phyloP scores from a whole-genome alignment of 208 protist genomes.

The Spongospora subterranea region DNA sequence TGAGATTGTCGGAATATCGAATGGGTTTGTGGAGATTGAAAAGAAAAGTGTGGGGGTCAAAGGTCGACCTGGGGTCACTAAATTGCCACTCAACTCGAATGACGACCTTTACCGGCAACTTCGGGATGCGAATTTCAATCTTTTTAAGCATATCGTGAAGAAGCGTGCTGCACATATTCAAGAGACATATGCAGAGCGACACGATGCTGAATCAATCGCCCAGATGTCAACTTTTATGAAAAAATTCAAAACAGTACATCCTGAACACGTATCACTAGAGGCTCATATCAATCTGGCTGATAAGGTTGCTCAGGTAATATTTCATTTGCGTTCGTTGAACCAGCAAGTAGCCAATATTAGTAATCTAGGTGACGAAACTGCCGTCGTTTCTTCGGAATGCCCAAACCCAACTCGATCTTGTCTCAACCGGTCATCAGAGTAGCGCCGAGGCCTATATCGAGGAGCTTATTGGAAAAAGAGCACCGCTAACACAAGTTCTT shows the following conservation, averaged over 20 bases:
- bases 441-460: background rate
- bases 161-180: slow-evolving; percentile 35
- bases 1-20: slow-evolving; percentile 47
- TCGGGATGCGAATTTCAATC: slow-evolving; percentile 16
- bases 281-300: slow-evolving; percentile 24
- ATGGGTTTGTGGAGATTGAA: slow-evolving; percentile 46
- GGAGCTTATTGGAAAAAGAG: slow-evolving; percentile 33
- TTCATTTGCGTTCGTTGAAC: background rate
- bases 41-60: background rate
- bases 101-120: slow-evolving; percentile 18
- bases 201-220: background rate
- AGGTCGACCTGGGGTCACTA: background rate
- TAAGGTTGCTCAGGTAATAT: background rate
- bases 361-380: slow-evolving; percentile 8
- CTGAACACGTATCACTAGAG: slow-evolving; percentile 6
- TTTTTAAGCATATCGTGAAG: slow-evolving; percentile 53
- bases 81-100: slow-evolving; percentile 1
- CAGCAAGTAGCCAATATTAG: background rate
- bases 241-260: slow-evolving; percentile 48
- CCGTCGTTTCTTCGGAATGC: slow-evolving; percentile 15
- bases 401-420: slow-evolving; percentile 22
- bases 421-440: background rate
- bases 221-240: slow-evolving; percentile 56
- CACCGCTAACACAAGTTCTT: slow-evolving; percentile 27
- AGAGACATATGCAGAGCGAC: slow-evolving; percentile 41